A percentile compares a stretch with the other conserved stretches of the same genome.
phyloP scores from a whole-genome alignment of 805 yeast species.

The Starmera pachycereana region DNA sequence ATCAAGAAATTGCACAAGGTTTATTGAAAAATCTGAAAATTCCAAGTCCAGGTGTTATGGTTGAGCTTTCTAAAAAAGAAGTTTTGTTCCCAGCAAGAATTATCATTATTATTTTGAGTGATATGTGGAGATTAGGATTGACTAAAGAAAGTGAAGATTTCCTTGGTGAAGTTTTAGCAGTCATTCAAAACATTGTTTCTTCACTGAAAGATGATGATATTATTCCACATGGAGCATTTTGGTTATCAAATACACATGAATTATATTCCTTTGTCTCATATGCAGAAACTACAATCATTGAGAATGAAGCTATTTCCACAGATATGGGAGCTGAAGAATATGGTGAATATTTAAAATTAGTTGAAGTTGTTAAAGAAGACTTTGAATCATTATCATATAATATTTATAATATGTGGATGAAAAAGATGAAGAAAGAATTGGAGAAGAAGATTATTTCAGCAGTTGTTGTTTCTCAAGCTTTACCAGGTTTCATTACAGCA shows the following conservation, averaged over 20 bases:
- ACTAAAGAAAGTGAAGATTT: slow-evolving; percentile 87
- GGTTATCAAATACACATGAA: slow-evolving; percentile 96
- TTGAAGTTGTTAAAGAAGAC: slow-evolving; percentile 87
- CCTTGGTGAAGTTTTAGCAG: slow-evolving; percentile 78
- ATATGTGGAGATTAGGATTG: slow-evolving; percentile 96
- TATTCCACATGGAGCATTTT: slow-evolving; percentile 88
- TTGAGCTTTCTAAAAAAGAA: slow-evolving; percentile 76
- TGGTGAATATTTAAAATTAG: slow-evolving; percentile 79
- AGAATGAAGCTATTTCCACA: slow-evolving; percentile 65
- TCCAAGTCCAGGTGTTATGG: slow-evolving; percentile 79
- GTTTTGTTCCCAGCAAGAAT: slow-evolving; percentile 94
- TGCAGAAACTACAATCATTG: slow-evolving; percentile 86
- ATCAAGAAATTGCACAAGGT: slow-evolving; percentile 79
- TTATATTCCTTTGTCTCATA: slow-evolving; percentile 87
- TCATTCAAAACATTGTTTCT: slow-evolving; percentile 77
- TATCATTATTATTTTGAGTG: slow-evolving; percentile 81
- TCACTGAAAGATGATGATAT: slow-evolving; percentile 77
- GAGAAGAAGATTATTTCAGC: slow-evolving; percentile 94
- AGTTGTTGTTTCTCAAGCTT: slow-evolving; percentile 84
- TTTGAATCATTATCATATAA: slow-evolving; percentile 88
- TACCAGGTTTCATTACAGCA: slow-evolving; percentile 91
- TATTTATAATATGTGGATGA: slow-evolving; percentile 95
- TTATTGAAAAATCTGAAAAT: slow-evolving; percentile 74
- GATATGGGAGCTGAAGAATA: slow-evolving; percentile 89
- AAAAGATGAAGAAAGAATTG: slow-evolving; percentile 81